These are phyloP conservation scores for Cordyceps sp. DNA, from an alignment of 2,329 filamentous ascomycete species.

Conservation along the genomic window DNA sequence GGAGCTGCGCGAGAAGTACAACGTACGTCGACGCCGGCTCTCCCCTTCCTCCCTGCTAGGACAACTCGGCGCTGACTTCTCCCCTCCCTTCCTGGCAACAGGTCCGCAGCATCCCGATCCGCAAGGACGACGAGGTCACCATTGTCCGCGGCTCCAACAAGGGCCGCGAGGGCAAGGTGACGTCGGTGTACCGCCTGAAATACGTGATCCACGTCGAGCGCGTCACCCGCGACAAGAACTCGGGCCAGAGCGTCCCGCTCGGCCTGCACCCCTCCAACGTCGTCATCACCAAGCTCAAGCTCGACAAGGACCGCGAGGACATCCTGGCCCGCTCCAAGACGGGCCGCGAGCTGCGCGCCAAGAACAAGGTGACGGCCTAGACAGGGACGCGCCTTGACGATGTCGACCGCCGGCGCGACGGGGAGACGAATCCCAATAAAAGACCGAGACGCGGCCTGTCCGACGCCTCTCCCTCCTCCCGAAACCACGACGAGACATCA, in stretches of 20 bases:
- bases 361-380: constrained; percentile 50
- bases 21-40: constrained; percentile 44
- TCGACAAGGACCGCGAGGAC: constrained; percentile 85
- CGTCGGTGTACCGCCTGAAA: constrained; percentile 94
- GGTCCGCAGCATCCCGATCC: constrained; percentile 91
- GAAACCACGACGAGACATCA: too few relatives aligned
- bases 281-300: constrained; percentile 96
- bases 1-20: constrained; percentile 98
- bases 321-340: constrained; percentile 74
- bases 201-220: constrained; percentile 96
- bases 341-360: constrained; percentile 60
- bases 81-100: constrained; percentile 22
- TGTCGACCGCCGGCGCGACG: background rate
- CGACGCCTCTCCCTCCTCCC: too few relatives aligned
- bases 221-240: constrained; percentile 91
- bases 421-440: background rate
- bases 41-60: background rate
- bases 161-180: constrained; percentile 97
- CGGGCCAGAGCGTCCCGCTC: constrained; percentile 87
- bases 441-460: too few relatives aligned
- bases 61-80: background rate
- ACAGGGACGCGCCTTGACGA: constrained; percentile 2
- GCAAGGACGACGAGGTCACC: constrained; percentile 91
- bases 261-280: constrained; percentile 94
- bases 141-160: constrained; percentile 90